phyloP scores from a whole-genome alignment of 1,284 basidiomycete species.

The Bondarzewia mesenterica region DNA sequence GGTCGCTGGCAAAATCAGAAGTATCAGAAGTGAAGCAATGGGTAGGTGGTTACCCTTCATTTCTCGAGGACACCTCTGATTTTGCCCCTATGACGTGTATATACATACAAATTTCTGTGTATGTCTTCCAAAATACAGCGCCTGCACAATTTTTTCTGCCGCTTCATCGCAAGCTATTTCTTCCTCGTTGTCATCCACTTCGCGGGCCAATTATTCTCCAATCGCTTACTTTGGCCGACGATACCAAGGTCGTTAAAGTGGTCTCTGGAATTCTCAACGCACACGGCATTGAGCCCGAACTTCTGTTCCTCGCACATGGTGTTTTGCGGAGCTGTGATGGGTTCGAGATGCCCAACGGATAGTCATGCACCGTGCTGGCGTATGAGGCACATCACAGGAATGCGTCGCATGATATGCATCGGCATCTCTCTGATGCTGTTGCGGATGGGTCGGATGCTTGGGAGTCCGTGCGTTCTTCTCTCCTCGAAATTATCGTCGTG shows the following conservation, averaged over 20 bases:
- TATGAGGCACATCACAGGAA: neutral
- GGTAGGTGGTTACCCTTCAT: neutral
- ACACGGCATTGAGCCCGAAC: neutral
- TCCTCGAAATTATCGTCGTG: too few relatives aligned
- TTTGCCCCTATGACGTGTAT: too few relatives aligned
- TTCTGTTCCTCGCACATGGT: neutral
- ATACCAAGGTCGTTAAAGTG: neutral
- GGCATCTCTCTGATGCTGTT: too few relatives aligned
- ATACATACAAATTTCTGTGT: neutral
- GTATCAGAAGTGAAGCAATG: neutral
- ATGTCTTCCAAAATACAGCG: neutral
- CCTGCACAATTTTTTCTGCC: neutral
- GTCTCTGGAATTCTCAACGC: neutral
- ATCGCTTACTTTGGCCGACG: neutral
- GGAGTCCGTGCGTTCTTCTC: too few relatives aligned
- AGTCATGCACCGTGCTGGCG: neutral
- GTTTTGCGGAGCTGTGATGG: neutral
- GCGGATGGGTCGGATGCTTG: too few relatives aligned
- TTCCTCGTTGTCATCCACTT: neutral
- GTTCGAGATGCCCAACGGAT: neutral
- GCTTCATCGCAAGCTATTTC: neutral
- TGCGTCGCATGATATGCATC: neutral
- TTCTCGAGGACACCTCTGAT: too few relatives aligned
- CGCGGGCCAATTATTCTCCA: neutral
- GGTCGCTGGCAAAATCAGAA: neutral